Base-by-base conservation (phyloP, 352 stramenopile genomes). In the Globisporangium orthogonon region DNA sequence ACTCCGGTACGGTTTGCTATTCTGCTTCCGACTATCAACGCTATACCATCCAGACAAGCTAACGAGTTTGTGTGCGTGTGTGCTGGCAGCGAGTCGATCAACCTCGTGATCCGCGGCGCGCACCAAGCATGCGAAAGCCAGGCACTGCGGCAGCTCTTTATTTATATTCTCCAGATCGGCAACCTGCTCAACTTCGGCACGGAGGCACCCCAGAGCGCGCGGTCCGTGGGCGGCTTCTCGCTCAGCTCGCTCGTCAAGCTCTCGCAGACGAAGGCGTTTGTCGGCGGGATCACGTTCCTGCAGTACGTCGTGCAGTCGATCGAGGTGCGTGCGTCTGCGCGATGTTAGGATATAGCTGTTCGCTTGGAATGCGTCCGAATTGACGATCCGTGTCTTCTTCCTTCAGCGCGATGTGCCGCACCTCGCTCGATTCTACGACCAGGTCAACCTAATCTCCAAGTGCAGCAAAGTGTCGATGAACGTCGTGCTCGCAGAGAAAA, bases 241-340 rank as follows among this genome's bases (percentile, higher is more conserved):
- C 66, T 94, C 18, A 71, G 69, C 15, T 94, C 84, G 11, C 64
- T 94, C 46, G 78, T 91, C 40, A 94, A 92, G 64, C 71, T 94
- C 43, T 94, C 84, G 13, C 84, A 94, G 66, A 94, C 84, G 0
- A 94, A 92, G 63, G 84, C 82, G 28, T 94, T 94, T 50, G 76
- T 87, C 11, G 84, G 84, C 10, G 78, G 81, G 6, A 85, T 85
- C 46, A 92, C 84, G 13, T 87, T 94, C 56, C 67, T 92, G 52
- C 84, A 94, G 47, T 94, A 91, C 55, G 70, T 94, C n/a, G 82
- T 94, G 23, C 80, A 94, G 62, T 89, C 77, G 28, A 87, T 92
- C 49, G 84, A 94, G 35, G 63, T 69, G 52, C 11, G 60, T 56
- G 4, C 46, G 31, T 15, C 28, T 50, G 50, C 46, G 2, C 23